phyloP scores from a whole-genome alignment of 306 rosid genomes.

The Oemleria cerasiformis region DNA sequence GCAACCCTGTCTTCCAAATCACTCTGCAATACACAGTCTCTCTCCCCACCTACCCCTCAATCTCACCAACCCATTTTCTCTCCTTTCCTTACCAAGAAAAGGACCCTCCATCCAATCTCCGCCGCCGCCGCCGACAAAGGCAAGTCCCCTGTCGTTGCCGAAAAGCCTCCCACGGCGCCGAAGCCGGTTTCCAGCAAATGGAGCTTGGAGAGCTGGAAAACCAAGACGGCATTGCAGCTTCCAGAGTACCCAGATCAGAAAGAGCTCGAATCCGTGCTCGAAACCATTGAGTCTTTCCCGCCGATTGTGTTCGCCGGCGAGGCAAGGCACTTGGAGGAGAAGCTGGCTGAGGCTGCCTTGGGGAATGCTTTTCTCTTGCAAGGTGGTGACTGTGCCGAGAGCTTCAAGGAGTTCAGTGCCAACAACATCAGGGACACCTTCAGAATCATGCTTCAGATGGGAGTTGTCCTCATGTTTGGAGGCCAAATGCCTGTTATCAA shows the following conservation, averaged over 20 bases:
- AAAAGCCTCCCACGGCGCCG: slow-evolving; percentile 16
- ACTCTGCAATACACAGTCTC: slow-evolving; percentile 26
- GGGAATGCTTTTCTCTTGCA: slow-evolving; percentile 70
- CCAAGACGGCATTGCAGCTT: slow-evolving; percentile 55
- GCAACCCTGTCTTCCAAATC: slow-evolving; percentile 52
- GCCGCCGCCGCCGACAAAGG: slow-evolving; percentile 57
- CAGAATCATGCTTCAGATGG: slow-evolving; percentile 66
- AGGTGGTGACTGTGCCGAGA: slow-evolving; percentile 79
- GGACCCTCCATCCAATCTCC: slow-evolving; percentile 37
- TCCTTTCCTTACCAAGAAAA: slow-evolving; percentile 26
- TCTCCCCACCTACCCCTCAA: slow-evolving; percentile 23
- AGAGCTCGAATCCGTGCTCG: slow-evolving; percentile 47
- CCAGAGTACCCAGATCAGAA: slow-evolving; percentile 64
- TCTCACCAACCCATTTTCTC: slow-evolving; percentile 45
- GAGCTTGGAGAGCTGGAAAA: slow-evolving; percentile 59
- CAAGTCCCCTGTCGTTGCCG: slow-evolving; percentile 18
- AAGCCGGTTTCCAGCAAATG: slow-evolving; percentile 33
- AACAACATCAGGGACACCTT: slow-evolving; percentile 69
- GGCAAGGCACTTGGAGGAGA: slow-evolving; percentile 68
- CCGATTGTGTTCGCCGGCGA: slow-evolving; percentile 80
- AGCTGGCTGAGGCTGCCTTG: slow-evolving; percentile 63
- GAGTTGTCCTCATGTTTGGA: slow-evolving; percentile 78
- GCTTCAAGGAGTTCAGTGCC: slow-evolving; percentile 75
- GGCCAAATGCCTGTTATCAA: slow-evolving; percentile 66
- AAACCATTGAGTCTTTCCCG: slow-evolving; percentile 59